These are phyloP conservation scores for Cicer arietinum DNA, from an alignment of 306 rosid genomes.

Conservation along the genomic window DNA sequence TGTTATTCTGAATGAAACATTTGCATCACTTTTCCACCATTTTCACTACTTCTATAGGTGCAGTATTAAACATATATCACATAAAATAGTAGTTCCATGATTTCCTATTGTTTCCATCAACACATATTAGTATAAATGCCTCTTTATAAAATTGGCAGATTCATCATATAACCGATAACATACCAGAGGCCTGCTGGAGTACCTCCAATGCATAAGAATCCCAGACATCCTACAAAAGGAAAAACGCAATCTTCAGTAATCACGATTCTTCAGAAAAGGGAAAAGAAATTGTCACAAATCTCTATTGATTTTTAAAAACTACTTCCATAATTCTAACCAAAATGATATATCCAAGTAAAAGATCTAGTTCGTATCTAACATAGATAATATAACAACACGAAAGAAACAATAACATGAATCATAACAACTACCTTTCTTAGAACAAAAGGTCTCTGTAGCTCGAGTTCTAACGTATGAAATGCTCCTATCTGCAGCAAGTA, in stretches of 20 bases:
- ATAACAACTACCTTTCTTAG: slow-evolving; percentile 71
- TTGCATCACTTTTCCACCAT: slow-evolving; percentile 26
- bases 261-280: background rate
- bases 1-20: slow-evolving; percentile 15
- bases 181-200: slow-evolving; percentile 90
- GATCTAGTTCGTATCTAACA: background rate
- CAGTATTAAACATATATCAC: slow-evolving; percentile 29
- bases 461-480: slow-evolving; percentile 94
- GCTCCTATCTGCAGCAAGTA: slow-evolving; percentile 76
- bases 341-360: slow-evolving; percentile 29
- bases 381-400: slow-evolving; percentile 1
- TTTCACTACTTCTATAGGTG: slow-evolving; percentile 30
- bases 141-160: slow-evolving; percentile 5
- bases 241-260: slow-evolving; percentile 34
- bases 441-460: slow-evolving; percentile 90
- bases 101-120: slow-evolving; percentile 9
- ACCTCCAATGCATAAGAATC: slow-evolving; percentile 84
- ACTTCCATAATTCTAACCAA: background rate
- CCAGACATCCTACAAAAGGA: slow-evolving; percentile 74
- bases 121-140: slow-evolving; percentile 9
- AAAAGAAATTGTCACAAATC: background rate
- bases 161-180: slow-evolving; percentile 38
- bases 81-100: slow-evolving; percentile 1
- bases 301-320: background rate
- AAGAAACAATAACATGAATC: slow-evolving; percentile 33